Conservation (phyloP, 2,329 filamentous ascomycete species). For the Neocucurbitaria cava region DNA sequence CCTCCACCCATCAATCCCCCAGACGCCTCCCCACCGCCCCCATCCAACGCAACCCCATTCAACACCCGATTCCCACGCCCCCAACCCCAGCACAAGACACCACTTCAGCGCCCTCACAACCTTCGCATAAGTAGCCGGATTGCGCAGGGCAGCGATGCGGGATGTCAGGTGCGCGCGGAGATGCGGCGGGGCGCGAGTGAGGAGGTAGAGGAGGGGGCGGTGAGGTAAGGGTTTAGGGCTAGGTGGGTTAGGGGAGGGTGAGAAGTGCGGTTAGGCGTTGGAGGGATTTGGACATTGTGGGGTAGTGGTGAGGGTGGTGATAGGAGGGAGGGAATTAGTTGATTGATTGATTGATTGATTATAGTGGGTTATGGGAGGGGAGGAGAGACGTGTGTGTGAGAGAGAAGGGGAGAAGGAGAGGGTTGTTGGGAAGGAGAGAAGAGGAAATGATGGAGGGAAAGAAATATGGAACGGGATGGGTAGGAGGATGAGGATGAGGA, state of each 20-base stretch:
- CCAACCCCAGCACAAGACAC: slow-evolving; percentile 44
- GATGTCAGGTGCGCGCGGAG: slow-evolving; percentile 31
- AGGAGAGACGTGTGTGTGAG: too few relatives aligned
- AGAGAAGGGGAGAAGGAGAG: too few relatives aligned
- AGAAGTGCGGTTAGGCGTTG: slow-evolving; percentile 25
- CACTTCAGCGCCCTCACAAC: slow-evolving; percentile 38
- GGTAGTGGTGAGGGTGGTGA: too few relatives aligned
- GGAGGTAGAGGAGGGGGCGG: slow-evolving; percentile 38
- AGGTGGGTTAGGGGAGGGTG: slow-evolving; percentile 27
- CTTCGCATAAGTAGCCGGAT: slow-evolving; percentile 25
- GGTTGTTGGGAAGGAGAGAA: too few relatives aligned
- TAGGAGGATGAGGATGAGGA: too few relatives aligned
- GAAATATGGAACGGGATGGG: too few relatives aligned
- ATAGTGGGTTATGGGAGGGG: too few relatives aligned
- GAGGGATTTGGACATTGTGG: slow-evolving; percentile 29
- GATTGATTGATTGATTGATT: too few relatives aligned
- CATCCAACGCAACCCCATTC: slow-evolving; percentile 46
- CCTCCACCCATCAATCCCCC: too few relatives aligned
- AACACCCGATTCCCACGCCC: slow-evolving; percentile 33
- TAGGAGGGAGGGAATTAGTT: too few relatives aligned
- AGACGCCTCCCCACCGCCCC: slow-evolving; percentile 46
- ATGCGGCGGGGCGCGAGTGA: slow-evolving; percentile 39
- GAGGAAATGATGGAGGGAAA: too few relatives aligned
- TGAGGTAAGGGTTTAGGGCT: slow-evolving; percentile 40
- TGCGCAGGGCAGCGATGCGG: slow-evolving; percentile 27